Evolutionary conservation across 2,329 filamentous ascomycete genomes (phyloP).

Genomic region (Phialophora chinensis): DNA sequence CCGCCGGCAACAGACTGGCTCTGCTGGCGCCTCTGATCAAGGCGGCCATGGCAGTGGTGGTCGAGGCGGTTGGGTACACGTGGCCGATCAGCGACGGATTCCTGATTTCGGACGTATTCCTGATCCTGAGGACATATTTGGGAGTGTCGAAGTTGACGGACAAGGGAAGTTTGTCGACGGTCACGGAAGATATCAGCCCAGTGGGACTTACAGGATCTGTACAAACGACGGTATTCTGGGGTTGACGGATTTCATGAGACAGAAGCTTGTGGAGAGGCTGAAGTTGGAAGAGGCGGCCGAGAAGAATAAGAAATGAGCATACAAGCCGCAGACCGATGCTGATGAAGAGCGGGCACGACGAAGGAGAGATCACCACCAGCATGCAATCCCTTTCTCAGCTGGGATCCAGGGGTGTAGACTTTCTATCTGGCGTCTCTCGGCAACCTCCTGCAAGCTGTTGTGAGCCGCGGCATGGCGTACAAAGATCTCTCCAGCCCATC

Average conservation of each 20-base stretch:
- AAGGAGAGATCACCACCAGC: neutral
- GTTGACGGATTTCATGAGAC: conserved; percentile 56
- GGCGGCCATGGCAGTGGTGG: conserved; percentile 64
- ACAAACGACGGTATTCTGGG: conserved; percentile 65
- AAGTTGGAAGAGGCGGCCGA: conserved; percentile 42
- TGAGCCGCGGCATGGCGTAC: neutral
- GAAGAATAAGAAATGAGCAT: conserved; percentile 25
- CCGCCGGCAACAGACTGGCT: conserved; percentile 54
- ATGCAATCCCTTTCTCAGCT: neutral
- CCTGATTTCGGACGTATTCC: conserved; percentile 69
- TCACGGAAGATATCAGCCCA: conserved; percentile 64
- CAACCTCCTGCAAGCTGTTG: neutral
- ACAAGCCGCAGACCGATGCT: neutral
- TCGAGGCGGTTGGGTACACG: conserved; percentile 66
- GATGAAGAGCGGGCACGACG: neutral
- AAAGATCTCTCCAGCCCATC: neutral
- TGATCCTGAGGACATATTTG: conserved; percentile 69
- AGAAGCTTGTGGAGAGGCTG: conserved; percentile 57
- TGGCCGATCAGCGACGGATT: conserved; percentile 65
- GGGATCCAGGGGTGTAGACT: neutral
- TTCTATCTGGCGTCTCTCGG: neutral
- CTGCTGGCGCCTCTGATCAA: conserved; percentile 64
- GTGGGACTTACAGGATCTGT: conserved; percentile 65
- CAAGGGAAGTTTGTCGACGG: conserved; percentile 62
- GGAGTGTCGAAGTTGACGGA: conserved; percentile 66